A percentile compares a stretch with the other conserved stretches of the same genome.
These are phyloP conservation scores for Dothistroma septosporum DNA, from an alignment of 2,329 filamentous ascomycete genomes.

Conservation along the genomic window DNA sequence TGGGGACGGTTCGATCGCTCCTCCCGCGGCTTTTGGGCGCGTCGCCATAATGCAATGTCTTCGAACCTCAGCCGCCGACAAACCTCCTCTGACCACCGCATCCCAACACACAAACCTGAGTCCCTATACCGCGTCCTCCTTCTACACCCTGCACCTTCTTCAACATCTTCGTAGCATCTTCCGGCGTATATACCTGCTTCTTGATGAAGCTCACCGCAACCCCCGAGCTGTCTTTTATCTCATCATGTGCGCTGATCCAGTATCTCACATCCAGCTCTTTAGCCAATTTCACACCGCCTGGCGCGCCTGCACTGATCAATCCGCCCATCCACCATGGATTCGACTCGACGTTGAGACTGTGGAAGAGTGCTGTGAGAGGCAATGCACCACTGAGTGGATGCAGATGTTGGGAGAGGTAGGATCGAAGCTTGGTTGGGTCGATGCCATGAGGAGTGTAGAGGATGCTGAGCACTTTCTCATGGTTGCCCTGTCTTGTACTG, in stretches of 20 bases:
- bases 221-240: slow-evolving; percentile 54
- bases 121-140: slow-evolving; percentile 11
- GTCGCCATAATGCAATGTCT: background rate
- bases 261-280: slow-evolving; percentile 49
- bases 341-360: slow-evolving; percentile 58
- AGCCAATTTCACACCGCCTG: slow-evolving; percentile 56
- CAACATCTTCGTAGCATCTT: slow-evolving; percentile 45
- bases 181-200: slow-evolving; percentile 43
- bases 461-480: slow-evolving; percentile 50
- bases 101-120: slow-evolving; percentile 7
- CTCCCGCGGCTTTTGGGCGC: background rate
- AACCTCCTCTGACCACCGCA: slow-evolving; percentile 6
- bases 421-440: slow-evolving; percentile 49
- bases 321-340: slow-evolving; percentile 62
- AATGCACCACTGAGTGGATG: slow-evolving; percentile 51
- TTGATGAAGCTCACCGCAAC: slow-evolving; percentile 50
- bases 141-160: slow-evolving; percentile 19
- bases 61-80: slow-evolving; percentile 1
- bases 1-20: background rate
- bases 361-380: slow-evolving; percentile 60
- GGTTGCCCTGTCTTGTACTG: slow-evolving; percentile 11
- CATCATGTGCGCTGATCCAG: slow-evolving; percentile 62
- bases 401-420: slow-evolving; percentile 57
- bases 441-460: slow-evolving; percentile 64
- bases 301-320: slow-evolving; percentile 54